Base-by-base conservation (phyloP, 2,329 filamentous ascomycete genomes). In the Alternaria metachromatica region DNA sequence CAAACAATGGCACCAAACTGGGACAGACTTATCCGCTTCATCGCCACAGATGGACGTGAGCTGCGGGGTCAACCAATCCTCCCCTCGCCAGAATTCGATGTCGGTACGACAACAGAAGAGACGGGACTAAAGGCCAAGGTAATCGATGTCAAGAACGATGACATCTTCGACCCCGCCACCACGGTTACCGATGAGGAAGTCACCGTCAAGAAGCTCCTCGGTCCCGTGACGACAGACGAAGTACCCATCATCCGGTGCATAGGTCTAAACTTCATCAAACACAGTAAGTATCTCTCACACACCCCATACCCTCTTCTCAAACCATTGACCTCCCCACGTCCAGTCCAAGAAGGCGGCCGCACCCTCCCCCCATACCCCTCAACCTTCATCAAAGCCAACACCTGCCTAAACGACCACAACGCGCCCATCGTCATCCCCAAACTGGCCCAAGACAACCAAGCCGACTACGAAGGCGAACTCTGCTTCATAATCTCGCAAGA, bases 211-310 rank as follows among this genome's bases (percentile, higher is more conserved):
- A 80, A 78, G 55, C 73, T 89, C 0, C 80, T 89, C 0, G 85
- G 86, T 0, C 87, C 87, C 0, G 72, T 89, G 30, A 80, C 82
- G 0, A 76, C 74, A 10, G 74, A 77, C 3, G 85, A 88, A 55
- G 84, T 89, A 0, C 85, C 86, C 0, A 87, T 88, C 46, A 70
- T 90, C 4, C 78, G 87, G 20, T 89, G 87, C 66, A 83, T 89
- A 12, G 88, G 87, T 0, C 71, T 89, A 26, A 89, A 90, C 69
- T 89, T 89, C 68, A 82, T 83, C 43, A 88, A 85, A 57, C 87
- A 89, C 68, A 86, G 78, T 80, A 69, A n/a, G 70, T 21, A 21
- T 21, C 21, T 21, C 21, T 21, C 21, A 21, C 21, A 21, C 21
- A 21, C 21, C 21, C 21, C 21, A 21, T 21, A 21, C 21, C 3